A percentile compares a stretch with the other conserved stretches of the same genome.
Evolutionary conservation across 106 monocot species (phyloP).

Genomic region (Platanthera zijinensis): DNA sequence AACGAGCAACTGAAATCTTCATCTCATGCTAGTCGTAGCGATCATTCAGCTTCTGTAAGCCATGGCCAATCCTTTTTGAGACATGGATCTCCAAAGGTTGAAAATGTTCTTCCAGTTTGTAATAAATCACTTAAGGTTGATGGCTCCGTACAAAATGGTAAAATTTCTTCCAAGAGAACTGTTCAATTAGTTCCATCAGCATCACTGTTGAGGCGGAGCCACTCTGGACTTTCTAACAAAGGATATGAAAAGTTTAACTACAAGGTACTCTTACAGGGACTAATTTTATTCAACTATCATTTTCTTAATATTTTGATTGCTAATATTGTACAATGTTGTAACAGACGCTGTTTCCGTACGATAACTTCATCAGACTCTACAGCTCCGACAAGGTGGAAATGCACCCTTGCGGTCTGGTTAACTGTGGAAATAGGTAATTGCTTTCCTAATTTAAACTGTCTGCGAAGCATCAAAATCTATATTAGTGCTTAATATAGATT

Average conservation of each 20-base stretch:
- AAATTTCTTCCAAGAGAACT: constrained; percentile 13
- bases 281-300: background rate
- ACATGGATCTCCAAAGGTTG: constrained; percentile 7
- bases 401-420: constrained; percentile 72
- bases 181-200: constrained; percentile 14
- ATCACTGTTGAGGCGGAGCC: constrained; percentile 15
- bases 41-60: constrained; percentile 8
- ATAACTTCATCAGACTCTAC: constrained; percentile 71
- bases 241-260: constrained; percentile 14
- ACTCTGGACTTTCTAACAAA: constrained; percentile 5
- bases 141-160: constrained; percentile 5
- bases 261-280: constrained; percentile 12
- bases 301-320: background rate
- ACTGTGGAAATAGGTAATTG: constrained; percentile 86
- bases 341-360: constrained; percentile 72
- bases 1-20: constrained; percentile 9
- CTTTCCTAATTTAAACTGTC: background rate
- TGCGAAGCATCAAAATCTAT: background rate
- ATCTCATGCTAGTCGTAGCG: constrained; percentile 10
- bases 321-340: constrained; percentile 27
- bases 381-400: constrained; percentile 56
- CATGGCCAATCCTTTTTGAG: constrained; percentile 10
- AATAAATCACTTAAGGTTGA: constrained; percentile 17
- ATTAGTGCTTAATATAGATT: too few relatives aligned
- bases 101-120: constrained; percentile 6